These are phyloP conservation scores for Amborella trichopoda DNA, from an alignment of 164 flowering plant genomes.

Conservation along the genomic window DNA sequence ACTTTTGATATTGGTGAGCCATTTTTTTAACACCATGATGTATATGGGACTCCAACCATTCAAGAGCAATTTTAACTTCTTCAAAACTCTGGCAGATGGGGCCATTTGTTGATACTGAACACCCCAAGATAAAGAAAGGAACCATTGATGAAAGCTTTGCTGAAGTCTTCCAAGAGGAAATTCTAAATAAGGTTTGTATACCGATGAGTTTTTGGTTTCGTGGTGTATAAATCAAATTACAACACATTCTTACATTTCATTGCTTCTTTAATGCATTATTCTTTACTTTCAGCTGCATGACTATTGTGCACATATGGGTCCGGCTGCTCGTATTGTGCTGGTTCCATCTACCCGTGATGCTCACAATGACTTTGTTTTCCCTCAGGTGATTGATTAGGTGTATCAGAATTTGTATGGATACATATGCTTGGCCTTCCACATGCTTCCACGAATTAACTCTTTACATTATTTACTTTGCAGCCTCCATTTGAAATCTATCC, in stretches of 20 bases:
- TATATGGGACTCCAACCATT: too few species aligned
- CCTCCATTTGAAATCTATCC: slow-evolving; percentile 54
- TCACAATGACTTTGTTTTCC: slow-evolving; percentile 87
- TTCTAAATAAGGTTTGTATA: slow-evolving; percentile 60
- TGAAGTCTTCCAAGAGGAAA: slow-evolving; percentile 61
- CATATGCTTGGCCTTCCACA: too few species aligned
- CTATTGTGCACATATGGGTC: slow-evolving; percentile 71
- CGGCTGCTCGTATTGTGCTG: slow-evolving; percentile 59
- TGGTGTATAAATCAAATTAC: too few species aligned
- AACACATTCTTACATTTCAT: too few species aligned
- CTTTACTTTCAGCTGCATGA: slow-evolving; percentile 60
- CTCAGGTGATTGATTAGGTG: slow-evolving; percentile 50
- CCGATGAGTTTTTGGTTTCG: too few species aligned
- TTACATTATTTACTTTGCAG: slow-evolving; percentile 30
- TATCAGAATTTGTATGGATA: too few species aligned
- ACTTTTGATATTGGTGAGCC: slow-evolving; percentile 67
- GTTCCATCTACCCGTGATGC: slow-evolving; percentile 93
- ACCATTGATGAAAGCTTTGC: slow-evolving; percentile 49
- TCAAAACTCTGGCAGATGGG: slow-evolving; percentile 57
- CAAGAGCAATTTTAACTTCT: background rate
- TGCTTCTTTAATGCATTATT: too few species aligned
- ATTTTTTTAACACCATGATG: too few species aligned
- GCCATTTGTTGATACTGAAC: slow-evolving; percentile 95
- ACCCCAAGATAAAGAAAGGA: slow-evolving; percentile 76
- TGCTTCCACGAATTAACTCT: too few species aligned